Evolutionary conservation across 2,329 filamentous ascomycete genomes (phyloP).

Genomic region (Lecanicillium sp.): DNA sequence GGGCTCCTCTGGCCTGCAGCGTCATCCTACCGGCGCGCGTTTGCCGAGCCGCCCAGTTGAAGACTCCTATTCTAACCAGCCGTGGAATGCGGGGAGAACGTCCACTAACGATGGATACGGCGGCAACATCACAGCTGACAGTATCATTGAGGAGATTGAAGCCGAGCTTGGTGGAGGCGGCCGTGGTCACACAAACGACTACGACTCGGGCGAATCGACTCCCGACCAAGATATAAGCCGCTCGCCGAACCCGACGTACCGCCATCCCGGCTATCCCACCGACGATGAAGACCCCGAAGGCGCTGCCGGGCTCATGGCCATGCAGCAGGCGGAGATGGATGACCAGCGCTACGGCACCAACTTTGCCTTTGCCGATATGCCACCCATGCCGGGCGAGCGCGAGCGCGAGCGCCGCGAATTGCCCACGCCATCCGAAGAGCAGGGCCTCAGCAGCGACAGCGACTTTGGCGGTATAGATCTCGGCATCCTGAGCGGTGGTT

Average conservation of each 20-base stretch:
- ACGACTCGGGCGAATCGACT: constrained; percentile 36
- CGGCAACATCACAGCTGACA: constrained; percentile 40
- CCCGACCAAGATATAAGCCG: constrained; percentile 21
- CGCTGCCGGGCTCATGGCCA: constrained; percentile 72
- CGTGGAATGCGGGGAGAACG: constrained; percentile 9
- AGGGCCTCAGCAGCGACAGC: constrained; percentile 53
- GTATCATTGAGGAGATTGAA: constrained; percentile 51
- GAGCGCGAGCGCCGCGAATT: constrained; percentile 27
- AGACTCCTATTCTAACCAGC: constrained; percentile 25
- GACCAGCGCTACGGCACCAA: constrained; percentile 41
- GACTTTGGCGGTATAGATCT: constrained; percentile 67
- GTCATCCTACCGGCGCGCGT: constrained; percentile 53
- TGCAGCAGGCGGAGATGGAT: constrained; percentile 79
- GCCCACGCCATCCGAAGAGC: constrained; percentile 42
- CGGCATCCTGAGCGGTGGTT: constrained; percentile 66
- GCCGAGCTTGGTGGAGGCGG: constrained; percentile 37
- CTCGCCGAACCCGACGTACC: constrained; percentile 9
- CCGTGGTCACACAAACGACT: constrained; percentile 18
- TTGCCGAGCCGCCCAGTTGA: constrained; percentile 47
- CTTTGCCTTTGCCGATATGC: constrained; percentile 24
- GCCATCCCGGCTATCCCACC: not conserved
- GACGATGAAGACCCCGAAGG: constrained; percentile 81
- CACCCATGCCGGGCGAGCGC: constrained; percentile 21
- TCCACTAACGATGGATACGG: constrained; percentile 31
- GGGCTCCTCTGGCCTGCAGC: constrained; percentile 38